These are phyloP conservation scores for Pleurotus cornucopiae DNA, from an alignment of 768 basidiomycete genomes.

Conservation along the genomic window DNA sequence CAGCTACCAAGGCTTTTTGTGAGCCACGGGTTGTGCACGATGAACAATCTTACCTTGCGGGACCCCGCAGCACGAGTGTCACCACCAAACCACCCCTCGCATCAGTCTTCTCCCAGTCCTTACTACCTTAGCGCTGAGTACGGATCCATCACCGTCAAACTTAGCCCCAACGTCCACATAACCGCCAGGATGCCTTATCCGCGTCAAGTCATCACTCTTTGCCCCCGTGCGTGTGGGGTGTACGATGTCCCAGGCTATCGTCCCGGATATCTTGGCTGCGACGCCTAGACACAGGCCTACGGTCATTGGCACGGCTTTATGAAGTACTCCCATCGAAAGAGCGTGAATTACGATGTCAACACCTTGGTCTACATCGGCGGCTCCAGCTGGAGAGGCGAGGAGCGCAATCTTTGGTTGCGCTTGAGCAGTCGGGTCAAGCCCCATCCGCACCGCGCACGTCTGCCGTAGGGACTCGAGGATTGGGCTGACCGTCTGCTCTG, in stretches of 20 bases:
- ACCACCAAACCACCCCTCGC: slow-evolving; percentile 70
- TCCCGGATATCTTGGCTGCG: slow-evolving; percentile 48
- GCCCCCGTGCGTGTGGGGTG: slow-evolving; percentile 17
- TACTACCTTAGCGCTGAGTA: slow-evolving; percentile 58
- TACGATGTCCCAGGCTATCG: slow-evolving; percentile 51
- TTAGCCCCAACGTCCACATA: slow-evolving; percentile 64
- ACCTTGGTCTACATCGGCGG: slow-evolving; percentile 19
- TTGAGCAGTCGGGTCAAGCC: slow-evolving; percentile 55
- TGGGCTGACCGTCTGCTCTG: slow-evolving; percentile 17
- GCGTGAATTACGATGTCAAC: slow-evolving; percentile 55
- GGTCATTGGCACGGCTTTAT: slow-evolving; percentile 72
- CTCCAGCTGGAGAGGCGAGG: slow-evolving; percentile 31
- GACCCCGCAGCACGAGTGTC: background rate
- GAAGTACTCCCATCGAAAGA: slow-evolving; percentile 67
- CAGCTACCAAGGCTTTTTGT: too few species aligned
- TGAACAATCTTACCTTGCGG: too few species aligned
- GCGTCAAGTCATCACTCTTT: slow-evolving; percentile 25
- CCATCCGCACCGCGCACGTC: slow-evolving; percentile 55
- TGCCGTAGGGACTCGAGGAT: slow-evolving; percentile 52
- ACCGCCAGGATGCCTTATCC: slow-evolving; percentile 64
- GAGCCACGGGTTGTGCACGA: too few species aligned
- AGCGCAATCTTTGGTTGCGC: slow-evolving; percentile 73
- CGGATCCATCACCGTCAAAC: slow-evolving; percentile 39
- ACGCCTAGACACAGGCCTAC: slow-evolving; percentile 68
- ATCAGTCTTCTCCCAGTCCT: slow-evolving; percentile 69